Percentiles rank a stretch among this genome's conserved stretches.
Evolutionary conservation across 139 green algal genomes (phyloP).

Genomic region (Pleodorina starrii): DNA sequence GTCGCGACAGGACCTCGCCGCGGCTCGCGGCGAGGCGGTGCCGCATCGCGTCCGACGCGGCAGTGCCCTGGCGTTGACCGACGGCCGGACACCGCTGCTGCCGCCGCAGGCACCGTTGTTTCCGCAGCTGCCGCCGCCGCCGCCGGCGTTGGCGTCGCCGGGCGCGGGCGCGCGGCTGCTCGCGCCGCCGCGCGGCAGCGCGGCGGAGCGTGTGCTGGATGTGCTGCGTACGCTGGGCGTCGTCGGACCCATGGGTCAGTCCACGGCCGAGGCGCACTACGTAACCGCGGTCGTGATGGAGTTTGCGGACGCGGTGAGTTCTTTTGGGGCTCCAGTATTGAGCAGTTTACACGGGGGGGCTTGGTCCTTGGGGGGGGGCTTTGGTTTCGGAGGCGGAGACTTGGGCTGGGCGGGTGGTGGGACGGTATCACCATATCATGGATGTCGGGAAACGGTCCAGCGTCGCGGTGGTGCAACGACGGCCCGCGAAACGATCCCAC

Average conservation of each 20-base stretch:
- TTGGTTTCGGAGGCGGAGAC: too few relatives aligned
- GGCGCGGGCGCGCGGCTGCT: background rate
- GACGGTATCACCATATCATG: too few relatives aligned
- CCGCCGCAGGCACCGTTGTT: background rate
- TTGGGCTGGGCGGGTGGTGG: too few relatives aligned
- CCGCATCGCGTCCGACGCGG: background rate
- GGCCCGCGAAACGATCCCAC: too few relatives aligned
- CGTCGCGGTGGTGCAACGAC: too few relatives aligned
- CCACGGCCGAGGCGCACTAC: conserved; percentile 4
- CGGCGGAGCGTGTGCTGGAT: conserved; percentile 28
- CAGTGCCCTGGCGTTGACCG: background rate
- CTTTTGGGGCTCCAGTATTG: background rate
- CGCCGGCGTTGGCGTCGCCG: background rate
- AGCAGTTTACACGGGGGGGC: too few relatives aligned
- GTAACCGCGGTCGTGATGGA: conserved; percentile 47
- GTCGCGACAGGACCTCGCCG: background rate
- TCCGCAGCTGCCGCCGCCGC: background rate
- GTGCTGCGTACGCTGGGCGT: conserved; percentile 26
- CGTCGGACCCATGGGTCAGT: conserved; percentile 23
- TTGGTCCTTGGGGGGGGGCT: too few relatives aligned
- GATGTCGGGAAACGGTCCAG: too few relatives aligned
- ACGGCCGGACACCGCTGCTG: background rate
- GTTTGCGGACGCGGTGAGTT: conserved; percentile 26
- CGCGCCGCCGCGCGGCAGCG: background rate
- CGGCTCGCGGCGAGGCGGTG: background rate